phyloP scores from a whole-genome alignment of 148 eudicot genomes.

The Persicaria maculosa region DNA sequence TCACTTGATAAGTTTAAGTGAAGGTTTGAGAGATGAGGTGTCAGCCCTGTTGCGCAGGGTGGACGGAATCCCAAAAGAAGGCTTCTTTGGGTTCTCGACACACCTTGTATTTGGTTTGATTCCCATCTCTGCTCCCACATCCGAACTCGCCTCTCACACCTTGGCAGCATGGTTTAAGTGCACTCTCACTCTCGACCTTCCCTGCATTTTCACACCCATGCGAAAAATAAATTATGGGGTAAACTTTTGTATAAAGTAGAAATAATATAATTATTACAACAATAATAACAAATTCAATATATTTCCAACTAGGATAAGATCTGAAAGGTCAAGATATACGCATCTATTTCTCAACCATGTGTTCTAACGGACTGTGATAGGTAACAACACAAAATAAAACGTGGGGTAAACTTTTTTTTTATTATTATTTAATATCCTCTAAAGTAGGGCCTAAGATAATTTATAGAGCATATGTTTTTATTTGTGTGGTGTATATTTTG shows the following conservation, averaged over 20 bases:
- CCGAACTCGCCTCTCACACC: conserved; percentile 28
- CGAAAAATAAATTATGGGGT: not conserved
- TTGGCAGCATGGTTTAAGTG: conserved; percentile 45
- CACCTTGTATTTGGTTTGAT: not conserved
- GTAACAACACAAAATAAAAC: too few relatives aligned
- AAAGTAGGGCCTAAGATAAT: too few relatives aligned
- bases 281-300: too few relatives aligned
- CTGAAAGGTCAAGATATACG: too few relatives aligned
- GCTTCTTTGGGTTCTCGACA: conserved; percentile 33
- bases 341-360: too few relatives aligned
- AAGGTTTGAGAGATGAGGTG: conserved; percentile 13
- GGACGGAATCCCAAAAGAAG: conserved; percentile 56
- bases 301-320: too few relatives aligned
- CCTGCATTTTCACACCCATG: conserved; percentile 14
- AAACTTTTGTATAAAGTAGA: not conserved
- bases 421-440: too few relatives aligned
- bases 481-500: too few relatives aligned
- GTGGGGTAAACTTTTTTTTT: too few relatives aligned
- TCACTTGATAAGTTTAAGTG: not conserved
- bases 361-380: too few relatives aligned
- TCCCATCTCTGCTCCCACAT: conserved; percentile 39
- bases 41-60: conserved; percentile 69
- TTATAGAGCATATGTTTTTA: too few relatives aligned
- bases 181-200: conserved; percentile 3
- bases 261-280: conserved; percentile 3